Evolutionary conservation across 805 yeast genomes (phyloP), one percentile per base, ranked within the genome.

Genomic region (Wickerhamomyces pijperi): DNA sequence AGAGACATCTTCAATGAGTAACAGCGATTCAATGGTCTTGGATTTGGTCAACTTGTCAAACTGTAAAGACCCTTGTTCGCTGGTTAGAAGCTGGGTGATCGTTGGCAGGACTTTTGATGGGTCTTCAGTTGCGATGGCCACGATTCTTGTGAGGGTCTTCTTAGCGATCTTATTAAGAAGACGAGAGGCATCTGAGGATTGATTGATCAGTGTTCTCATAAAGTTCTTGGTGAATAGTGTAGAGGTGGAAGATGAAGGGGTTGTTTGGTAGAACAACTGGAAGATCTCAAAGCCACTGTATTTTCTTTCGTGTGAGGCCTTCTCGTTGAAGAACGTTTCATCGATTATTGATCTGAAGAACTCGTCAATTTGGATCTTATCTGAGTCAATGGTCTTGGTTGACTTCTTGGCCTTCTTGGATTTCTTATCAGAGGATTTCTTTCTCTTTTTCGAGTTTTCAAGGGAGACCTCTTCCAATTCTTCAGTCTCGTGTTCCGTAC

Each of bases 291-390:
- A 76, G 0, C 96, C 97, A 72, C 85, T 74, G 57, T 70, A 83
- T 56, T 88, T 90, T 41, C 95, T 68, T 56, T 88, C 97, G 25
- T 79, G 74, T 1, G 96, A 86, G 0, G 95, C 68, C 46, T 78
- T 75, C 29, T 74, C 76, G 5, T 83, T 66, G 48, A 90, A 88
- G 43, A 83, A 74, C 4, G 82, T 71, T 49, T 86, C 92, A 54
- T 90, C 97, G 14, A 90, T 72, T 5, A 76, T 78, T 3, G 69
- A 64, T 48, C 76, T 73, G 94, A 95, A 87, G 56, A 90, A 87
- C 39, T 83, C 92, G 8, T 64, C 56, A 32, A 75, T 53, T 3
- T 65, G 56, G 20, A 74, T 56, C 19, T 36, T 25, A 13, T 47
- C 55, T 9, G 41, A 23, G 13, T 21, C 47, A 28, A 42, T 52